Percentiles rank a stretch among this genome's conserved stretches.
Evolutionary conservation across 257 asterid species (phyloP).

Genomic region (Nicotiana tabacum): DNA sequence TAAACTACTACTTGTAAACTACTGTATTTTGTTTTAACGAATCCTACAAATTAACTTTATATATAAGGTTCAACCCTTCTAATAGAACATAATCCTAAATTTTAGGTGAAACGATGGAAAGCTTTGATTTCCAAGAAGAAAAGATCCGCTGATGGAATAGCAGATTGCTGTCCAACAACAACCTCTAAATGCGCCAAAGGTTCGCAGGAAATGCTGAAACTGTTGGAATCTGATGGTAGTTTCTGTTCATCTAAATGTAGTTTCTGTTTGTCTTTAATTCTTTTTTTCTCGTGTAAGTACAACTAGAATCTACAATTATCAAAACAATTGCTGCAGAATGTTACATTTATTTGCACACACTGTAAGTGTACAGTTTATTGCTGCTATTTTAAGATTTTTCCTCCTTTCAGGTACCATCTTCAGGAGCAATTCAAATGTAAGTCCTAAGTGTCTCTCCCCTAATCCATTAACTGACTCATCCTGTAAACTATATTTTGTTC

Average conservation of each 20-base stretch:
- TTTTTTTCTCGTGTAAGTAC: not conserved
- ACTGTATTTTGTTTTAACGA: not conserved
- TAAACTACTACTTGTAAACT: too few species aligned
- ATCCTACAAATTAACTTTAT: not conserved
- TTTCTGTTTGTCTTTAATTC: not conserved
- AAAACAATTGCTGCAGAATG: not conserved
- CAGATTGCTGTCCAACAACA: not conserved
- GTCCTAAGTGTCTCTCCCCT: not conserved
- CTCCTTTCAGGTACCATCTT: slow-evolving; percentile 18
- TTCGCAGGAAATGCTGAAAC: not conserved
- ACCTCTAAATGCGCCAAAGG: not conserved
- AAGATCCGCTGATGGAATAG: not conserved
- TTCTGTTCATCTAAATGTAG: not conserved
- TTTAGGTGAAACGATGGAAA: not conserved
- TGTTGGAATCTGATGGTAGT: not conserved
- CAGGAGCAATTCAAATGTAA: not conserved
- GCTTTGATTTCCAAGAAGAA: not conserved
- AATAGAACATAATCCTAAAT: not conserved
- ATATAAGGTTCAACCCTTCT: not conserved
- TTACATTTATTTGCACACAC: not conserved
- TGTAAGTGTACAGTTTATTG: not conserved
- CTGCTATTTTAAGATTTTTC: not conserved
- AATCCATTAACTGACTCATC: not conserved
- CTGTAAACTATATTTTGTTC: not conserved
- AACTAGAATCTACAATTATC: not conserved